Evolutionary conservation across 129 eudicot genomes (phyloP).

Genomic region (Pulicaria dysenterica): DNA sequence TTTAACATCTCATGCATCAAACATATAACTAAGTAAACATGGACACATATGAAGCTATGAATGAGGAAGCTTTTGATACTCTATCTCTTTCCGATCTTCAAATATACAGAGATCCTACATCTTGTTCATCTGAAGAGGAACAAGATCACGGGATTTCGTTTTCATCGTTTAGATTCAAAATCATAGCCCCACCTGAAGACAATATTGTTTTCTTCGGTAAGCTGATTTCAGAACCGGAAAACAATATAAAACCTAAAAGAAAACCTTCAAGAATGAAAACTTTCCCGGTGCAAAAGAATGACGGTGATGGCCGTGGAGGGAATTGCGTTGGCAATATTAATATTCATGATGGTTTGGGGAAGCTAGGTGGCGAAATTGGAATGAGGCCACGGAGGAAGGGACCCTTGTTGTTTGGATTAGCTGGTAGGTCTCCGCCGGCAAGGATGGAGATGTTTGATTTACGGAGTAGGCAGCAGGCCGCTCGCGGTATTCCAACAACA

Average conservation of each 20-base stretch:
- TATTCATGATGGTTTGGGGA: no score
- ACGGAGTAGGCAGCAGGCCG: slow-evolving; percentile 22
- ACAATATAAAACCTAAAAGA: neutral
- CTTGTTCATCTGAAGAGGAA: slow-evolving; percentile 22
- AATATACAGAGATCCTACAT: slow-evolving; percentile 32
- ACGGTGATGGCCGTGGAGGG: neutral
- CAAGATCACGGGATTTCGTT: slow-evolving; percentile 14
- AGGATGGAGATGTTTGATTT: slow-evolving; percentile 39
- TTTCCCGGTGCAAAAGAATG: neutral
- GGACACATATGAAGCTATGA: slow-evolving; percentile 32
- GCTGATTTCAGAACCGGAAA: slow-evolving; percentile 12
- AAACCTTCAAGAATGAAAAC: slow-evolving; percentile 4
- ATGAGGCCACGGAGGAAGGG: slow-evolving; percentile 14
- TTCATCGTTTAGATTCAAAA: slow-evolving; percentile 32
- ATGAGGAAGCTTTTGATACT: slow-evolving; percentile 33
- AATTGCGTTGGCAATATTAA: neutral
- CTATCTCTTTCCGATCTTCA: slow-evolving; percentile 43
- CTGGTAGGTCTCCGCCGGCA: neutral
- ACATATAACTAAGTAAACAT: slow-evolving; percentile 7
- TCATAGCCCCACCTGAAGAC: slow-evolving; percentile 14
- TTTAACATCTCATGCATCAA: slow-evolving; percentile 4
- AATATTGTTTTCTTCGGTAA: neutral
- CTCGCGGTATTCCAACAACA: slow-evolving; percentile 13
- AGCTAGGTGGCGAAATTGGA: no score
- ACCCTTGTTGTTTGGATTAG: slow-evolving; percentile 28